Conservation (phyloP, 179 eudicot species). For the Actinidia polygama region DNA sequence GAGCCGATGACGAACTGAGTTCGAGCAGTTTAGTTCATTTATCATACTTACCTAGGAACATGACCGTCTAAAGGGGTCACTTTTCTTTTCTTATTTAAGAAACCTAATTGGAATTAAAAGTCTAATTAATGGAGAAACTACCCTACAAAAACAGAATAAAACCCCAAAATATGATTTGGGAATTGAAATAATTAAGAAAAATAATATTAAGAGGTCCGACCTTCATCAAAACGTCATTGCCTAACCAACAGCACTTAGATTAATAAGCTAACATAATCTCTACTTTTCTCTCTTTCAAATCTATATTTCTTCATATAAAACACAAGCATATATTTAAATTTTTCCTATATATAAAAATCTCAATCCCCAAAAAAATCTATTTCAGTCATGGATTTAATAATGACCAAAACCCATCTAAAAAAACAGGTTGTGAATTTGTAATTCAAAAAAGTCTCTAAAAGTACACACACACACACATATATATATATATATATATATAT, state of each 20-base stretch:
- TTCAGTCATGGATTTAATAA: not conserved
- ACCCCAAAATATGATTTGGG: too few species aligned
- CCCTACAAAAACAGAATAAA: not conserved
- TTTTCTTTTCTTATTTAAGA: not conserved
- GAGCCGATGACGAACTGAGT: not conserved
- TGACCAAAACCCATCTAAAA: not conserved
- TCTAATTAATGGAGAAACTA: not conserved
- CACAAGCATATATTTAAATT: not conserved
- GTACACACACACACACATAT: not conserved
- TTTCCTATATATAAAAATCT: not conserved
- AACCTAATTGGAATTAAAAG: not conserved
- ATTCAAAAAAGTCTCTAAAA: not conserved
- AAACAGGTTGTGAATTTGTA: not conserved
- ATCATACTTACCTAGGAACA: not conserved
- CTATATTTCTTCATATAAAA: not conserved
- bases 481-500: not conserved
- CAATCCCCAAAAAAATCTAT: not conserved
- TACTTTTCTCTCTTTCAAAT: not conserved
- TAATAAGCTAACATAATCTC: not conserved
- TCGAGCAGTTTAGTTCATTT: too few species aligned
- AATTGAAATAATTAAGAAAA: not conserved
- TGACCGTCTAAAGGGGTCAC: not conserved
- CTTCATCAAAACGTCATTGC: too few species aligned
- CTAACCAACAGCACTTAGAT: too few species aligned
- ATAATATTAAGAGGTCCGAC: not conserved